Evolutionary conservation across 768 basidiomycete species (phyloP).

Genomic region (Naganishia vishniacii): DNA sequence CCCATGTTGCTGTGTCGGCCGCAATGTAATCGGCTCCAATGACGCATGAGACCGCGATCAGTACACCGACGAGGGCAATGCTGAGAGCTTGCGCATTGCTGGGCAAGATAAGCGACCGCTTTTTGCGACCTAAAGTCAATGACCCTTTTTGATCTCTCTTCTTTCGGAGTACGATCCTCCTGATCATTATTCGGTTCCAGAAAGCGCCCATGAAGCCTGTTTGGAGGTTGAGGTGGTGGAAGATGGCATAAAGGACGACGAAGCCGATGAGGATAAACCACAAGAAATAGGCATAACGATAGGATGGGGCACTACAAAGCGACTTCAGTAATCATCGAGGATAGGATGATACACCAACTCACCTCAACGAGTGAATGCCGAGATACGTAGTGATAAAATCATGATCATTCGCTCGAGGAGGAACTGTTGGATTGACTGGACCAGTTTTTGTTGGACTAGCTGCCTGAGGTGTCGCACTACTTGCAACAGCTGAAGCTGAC

Average conservation of each 20-base stretch:
- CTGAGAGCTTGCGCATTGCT: conserved; percentile 62
- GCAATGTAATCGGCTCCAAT: conserved; percentile 66
- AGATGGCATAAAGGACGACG: conserved; percentile 38
- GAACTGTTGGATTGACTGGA: conserved; percentile 42
- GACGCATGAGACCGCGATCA: conserved; percentile 54
- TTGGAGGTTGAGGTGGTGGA: conserved; percentile 42
- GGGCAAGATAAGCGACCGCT: conserved; percentile 50
- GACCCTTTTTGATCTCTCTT: conserved; percentile 53
- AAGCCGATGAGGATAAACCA: conserved; percentile 43
- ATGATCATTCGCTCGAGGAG: conserved; percentile 36
- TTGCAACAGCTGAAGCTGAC: neutral
- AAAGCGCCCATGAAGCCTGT: conserved; percentile 52
- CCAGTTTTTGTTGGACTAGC: conserved; percentile 22
- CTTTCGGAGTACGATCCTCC: conserved; percentile 59
- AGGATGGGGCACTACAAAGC: conserved; percentile 39
- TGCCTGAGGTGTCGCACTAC: conserved; percentile 1
- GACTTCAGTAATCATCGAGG: neutral
- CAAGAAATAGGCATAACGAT: conserved; percentile 46
- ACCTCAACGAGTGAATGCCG: conserved; percentile 47
- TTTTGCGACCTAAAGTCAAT: conserved; percentile 37
- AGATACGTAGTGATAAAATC: conserved; percentile 46
- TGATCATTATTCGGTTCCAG: conserved; percentile 60
- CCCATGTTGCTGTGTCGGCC: conserved; percentile 54
- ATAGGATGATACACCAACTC: conserved; percentile 1
- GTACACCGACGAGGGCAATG: conserved; percentile 52